Percentiles rank a stretch among this genome's conserved stretches.
Conservation (phyloP, 2,329 filamentous ascomycete genomes). For the Lojkania enalia region DNA sequence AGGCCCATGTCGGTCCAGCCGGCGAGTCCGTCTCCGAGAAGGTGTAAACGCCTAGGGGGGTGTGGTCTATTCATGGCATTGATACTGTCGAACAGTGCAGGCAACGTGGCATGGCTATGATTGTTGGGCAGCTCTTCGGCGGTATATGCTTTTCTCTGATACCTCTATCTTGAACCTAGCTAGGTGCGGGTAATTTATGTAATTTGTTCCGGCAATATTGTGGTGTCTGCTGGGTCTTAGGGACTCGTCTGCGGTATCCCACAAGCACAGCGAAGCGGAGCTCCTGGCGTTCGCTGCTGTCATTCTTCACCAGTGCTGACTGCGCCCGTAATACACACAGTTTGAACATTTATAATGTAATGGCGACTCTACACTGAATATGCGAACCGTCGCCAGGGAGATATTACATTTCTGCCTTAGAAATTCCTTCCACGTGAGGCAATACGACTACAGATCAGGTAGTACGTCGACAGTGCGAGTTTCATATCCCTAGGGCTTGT, state of each 20-base stretch:
- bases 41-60: conserved; percentile 23
- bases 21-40: conserved; percentile 29
- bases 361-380: too few relatives aligned
- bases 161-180: conserved; percentile 18
- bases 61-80: conserved; percentile 10
- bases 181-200: conserved; percentile 1
- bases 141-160: conserved; percentile 24
- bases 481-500: conserved; percentile 7
- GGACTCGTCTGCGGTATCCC: too few relatives aligned
- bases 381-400: too few relatives aligned
- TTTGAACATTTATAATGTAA: too few relatives aligned
- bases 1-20: conserved; percentile 20
- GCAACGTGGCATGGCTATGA: not conserved
- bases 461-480: conserved; percentile 7
- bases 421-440: too few relatives aligned
- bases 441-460: conserved; percentile 1
- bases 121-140: not conserved
- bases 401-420: too few relatives aligned
- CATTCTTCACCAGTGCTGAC: too few relatives aligned
- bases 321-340: too few relatives aligned
- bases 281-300: too few relatives aligned
- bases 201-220: too few relatives aligned
- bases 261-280: too few relatives aligned
- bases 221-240: too few relatives aligned
- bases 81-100: not conserved